Evolutionary conservation across 1,284 basidiomycete species (phyloP).

Genomic region (Pseudozyma thailandica): DNA sequence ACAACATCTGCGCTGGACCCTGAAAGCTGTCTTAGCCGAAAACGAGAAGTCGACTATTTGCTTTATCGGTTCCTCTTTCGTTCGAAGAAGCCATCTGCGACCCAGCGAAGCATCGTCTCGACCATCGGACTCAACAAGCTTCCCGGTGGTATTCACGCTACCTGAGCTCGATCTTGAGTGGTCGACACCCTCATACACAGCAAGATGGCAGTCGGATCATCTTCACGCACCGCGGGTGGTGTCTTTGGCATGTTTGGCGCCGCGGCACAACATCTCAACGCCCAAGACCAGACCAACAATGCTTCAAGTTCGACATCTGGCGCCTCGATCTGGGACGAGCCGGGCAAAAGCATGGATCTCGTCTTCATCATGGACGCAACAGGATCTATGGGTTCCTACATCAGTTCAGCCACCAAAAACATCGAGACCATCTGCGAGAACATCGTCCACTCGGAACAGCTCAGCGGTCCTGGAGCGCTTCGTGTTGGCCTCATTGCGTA

Average conservation of each 20-base stretch:
- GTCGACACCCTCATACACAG: too few species aligned
- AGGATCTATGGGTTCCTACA: constrained; percentile 67
- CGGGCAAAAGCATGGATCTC: constrained; percentile 58
- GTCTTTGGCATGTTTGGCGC: constrained; percentile 63
- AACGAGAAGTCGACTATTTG: too few species aligned
- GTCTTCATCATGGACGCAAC: constrained; percentile 68
- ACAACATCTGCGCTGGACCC: not conserved
- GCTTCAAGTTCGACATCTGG: constrained; percentile 19
- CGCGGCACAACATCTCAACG: constrained; percentile 46
- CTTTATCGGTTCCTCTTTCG: too few species aligned
- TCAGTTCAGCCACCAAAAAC: constrained; percentile 83
- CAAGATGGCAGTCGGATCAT: constrained; percentile 36
- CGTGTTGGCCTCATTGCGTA: constrained; percentile 74
- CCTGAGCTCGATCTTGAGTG: not conserved
- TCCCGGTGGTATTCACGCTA: not conserved
- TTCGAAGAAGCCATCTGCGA: too few species aligned
- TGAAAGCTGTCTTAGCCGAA: not conserved
- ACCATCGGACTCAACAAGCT: too few species aligned
- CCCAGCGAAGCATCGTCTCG: too few species aligned
- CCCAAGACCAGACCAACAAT: constrained; percentile 20
- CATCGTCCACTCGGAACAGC: constrained; percentile 92
- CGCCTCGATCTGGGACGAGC: constrained; percentile 29
- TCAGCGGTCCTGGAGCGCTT: constrained; percentile 85
- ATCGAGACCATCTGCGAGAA: constrained; percentile 96
- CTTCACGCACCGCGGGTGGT: constrained; percentile 29